Conservation (phyloP, 768 basidiomycete genomes). For the Lentinula edodes region DNA sequence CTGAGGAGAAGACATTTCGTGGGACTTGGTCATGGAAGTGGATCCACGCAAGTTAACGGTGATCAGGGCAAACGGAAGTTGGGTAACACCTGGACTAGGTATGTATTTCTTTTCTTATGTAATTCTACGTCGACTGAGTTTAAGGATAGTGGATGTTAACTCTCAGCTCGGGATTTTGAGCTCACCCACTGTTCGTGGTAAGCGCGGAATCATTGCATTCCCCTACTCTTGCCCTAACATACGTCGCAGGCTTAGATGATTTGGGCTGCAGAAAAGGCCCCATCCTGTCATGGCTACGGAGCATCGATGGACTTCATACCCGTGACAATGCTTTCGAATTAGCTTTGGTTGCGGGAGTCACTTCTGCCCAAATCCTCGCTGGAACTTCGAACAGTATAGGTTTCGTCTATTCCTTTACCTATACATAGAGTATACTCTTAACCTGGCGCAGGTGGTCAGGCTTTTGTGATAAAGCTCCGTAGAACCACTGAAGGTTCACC, state of each 20-base stretch:
- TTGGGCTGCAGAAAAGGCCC: conserved; percentile 64
- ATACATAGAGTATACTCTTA: neutral
- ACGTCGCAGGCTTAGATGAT: conserved; percentile 44
- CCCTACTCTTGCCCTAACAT: neutral
- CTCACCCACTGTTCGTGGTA: conserved; percentile 43
- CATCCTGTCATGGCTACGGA: conserved; percentile 72
- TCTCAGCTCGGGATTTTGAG: conserved; percentile 77
- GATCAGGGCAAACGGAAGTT: conserved; percentile 57
- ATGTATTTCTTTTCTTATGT: conserved; percentile 9
- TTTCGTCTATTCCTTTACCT: conserved; percentile 18
- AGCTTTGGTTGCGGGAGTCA: conserved; percentile 83
- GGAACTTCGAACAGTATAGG: conserved; percentile 76
- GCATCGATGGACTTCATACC: conserved; percentile 81
- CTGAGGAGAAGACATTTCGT: conserved; percentile 46
- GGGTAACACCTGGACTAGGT: conserved; percentile 68
- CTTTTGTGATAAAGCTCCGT: conserved; percentile 82
- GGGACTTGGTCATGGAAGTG: conserved; percentile 19
- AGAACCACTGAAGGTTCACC: conserved; percentile 71
- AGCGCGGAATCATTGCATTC: conserved; percentile 15
- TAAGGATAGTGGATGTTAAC: conserved; percentile 55
- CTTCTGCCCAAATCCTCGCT: conserved; percentile 76
- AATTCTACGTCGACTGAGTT: conserved; percentile 18
- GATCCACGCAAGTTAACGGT: conserved; percentile 35
- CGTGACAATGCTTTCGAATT: conserved; percentile 73
- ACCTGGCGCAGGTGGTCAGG: conserved; percentile 64